phyloP scores from a whole-genome alignment of 2,329 filamentous ascomycete species.

The Westerdykella ornata region DNA sequence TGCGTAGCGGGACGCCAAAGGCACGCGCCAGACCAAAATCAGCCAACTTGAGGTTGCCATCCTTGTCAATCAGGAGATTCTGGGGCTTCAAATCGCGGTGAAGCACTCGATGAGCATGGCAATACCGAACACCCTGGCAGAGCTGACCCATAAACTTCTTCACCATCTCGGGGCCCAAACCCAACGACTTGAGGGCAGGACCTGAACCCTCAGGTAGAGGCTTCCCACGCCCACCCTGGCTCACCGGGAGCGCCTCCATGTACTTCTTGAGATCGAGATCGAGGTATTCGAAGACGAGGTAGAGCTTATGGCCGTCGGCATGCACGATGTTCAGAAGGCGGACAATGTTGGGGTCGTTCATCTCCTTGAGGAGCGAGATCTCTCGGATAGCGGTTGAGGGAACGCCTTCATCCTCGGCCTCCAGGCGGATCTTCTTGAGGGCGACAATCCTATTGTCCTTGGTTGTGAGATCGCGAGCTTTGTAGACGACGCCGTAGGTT shows the following conservation, averaged over 20 bases:
- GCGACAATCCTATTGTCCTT: constrained; percentile 75
- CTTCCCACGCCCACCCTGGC: constrained; percentile 78
- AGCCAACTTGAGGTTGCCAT: constrained; percentile 83
- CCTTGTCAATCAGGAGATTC: constrained; percentile 77
- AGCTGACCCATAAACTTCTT: constrained; percentile 92
- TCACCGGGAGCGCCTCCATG: constrained; percentile 83
- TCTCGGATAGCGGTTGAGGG: constrained; percentile 90
- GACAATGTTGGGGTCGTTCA: constrained; percentile 87
- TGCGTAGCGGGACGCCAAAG: constrained; percentile 83
- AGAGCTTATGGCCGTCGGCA: constrained; percentile 89
- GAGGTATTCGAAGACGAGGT: constrained; percentile 87
- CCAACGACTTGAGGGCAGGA: constrained; percentile 57
- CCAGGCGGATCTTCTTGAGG: constrained; percentile 90
- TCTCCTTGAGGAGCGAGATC: constrained; percentile 89
- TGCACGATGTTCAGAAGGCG: constrained; percentile 86
- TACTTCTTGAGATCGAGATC: constrained; percentile 92
- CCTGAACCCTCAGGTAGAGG: constrained; percentile 71
- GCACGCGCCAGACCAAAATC: constrained; percentile 86
- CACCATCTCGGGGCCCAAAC: constrained; percentile 71
- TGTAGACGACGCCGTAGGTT: constrained; percentile 93
- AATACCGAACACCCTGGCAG: constrained; percentile 77
- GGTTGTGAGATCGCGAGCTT: constrained; percentile 77
- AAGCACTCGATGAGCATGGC: constrained; percentile 78
- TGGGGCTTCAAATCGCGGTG: constrained; percentile 88
- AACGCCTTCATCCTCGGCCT: constrained; percentile 90